Conservation (phyloP, 495 filamentous ascomycete species). For the Tricharina praecox region DNA sequence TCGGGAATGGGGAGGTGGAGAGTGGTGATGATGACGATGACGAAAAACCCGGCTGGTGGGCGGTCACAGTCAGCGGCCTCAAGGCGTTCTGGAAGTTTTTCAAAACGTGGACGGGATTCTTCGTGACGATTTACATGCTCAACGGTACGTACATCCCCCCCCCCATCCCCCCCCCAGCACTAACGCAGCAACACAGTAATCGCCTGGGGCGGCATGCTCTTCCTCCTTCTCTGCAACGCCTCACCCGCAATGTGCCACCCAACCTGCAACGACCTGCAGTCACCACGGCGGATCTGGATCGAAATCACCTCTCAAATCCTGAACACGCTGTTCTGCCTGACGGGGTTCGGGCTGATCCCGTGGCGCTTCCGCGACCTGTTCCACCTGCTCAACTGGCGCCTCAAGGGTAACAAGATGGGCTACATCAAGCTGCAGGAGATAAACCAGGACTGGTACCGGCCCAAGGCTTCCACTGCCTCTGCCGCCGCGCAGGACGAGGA, state of each 20-base stretch:
- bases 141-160: slow-evolving; percentile 6
- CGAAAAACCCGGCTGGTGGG: slow-evolving; percentile 19
- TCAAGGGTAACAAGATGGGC: slow-evolving; percentile 36
- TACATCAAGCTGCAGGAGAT: slow-evolving; percentile 47
- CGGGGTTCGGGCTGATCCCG: slow-evolving; percentile 65
- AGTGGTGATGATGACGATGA: slow-evolving; percentile 6
- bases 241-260: slow-evolving; percentile 64
- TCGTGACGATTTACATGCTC: slow-evolving; percentile 60
- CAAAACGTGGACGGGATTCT: slow-evolving; percentile 36
- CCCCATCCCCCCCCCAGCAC: not conserved
- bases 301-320: slow-evolving; percentile 74
- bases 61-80: slow-evolving; percentile 18
- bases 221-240: slow-evolving; percentile 62
- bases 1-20: not conserved
- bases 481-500: slow-evolving; percentile 32
- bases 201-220: slow-evolving; percentile 83
- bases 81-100: slow-evolving; percentile 26
- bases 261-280: slow-evolving; percentile 54
- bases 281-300: slow-evolving; percentile 60
- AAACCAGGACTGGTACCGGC: slow-evolving; percentile 52
- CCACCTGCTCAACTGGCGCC: slow-evolving; percentile 46
- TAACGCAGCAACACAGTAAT: slow-evolving; percentile 47
- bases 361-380: slow-evolving; percentile 74
- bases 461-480: not conserved
- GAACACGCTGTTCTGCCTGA: slow-evolving; percentile 72